These are phyloP conservation scores for Podospora comata DNA, from an alignment of 495 filamentous ascomycete species.

Conservation along the genomic window DNA sequence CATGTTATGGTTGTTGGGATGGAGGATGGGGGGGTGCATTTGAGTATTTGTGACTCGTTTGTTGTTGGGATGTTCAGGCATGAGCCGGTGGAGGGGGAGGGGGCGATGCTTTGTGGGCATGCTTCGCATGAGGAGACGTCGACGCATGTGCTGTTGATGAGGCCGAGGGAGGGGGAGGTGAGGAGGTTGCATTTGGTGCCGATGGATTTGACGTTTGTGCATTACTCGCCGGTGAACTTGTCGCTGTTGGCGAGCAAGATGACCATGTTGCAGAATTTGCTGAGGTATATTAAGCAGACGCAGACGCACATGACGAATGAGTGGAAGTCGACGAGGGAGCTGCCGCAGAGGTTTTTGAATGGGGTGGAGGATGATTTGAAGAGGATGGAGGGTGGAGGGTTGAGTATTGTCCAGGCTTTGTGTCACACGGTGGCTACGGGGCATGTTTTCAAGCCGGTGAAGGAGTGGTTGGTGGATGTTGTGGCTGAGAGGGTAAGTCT, in stretches of 20 bases:
- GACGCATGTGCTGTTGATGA: slow-evolving; percentile 70
- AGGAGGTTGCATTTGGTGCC: slow-evolving; percentile 62
- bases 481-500: slow-evolving; percentile 71
- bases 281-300: slow-evolving; percentile 76
- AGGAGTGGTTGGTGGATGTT: slow-evolving; percentile 87
- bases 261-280: slow-evolving; percentile 78
- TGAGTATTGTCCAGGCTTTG: slow-evolving; percentile 66
- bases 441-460: slow-evolving; percentile 68
- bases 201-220: slow-evolving; percentile 78
- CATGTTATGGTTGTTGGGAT: slow-evolving; percentile 80
- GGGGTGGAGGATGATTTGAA: slow-evolving; percentile 67
- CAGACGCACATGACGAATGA: slow-evolving; percentile 70
- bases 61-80: slow-evolving; percentile 67
- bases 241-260: slow-evolving; percentile 82
- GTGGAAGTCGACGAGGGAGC: slow-evolving; percentile 77
- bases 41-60: slow-evolving; percentile 89
- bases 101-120: slow-evolving; percentile 46
- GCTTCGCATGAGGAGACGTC: slow-evolving; percentile 70
- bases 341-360: slow-evolving; percentile 70
- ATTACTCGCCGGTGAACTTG: slow-evolving; percentile 72
- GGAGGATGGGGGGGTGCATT: slow-evolving; percentile 71
- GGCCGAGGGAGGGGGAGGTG: slow-evolving; percentile 28
- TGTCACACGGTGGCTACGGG: slow-evolving; percentile 87
- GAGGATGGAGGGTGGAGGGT: slow-evolving; percentile 34
- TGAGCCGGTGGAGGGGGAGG: slow-evolving; percentile 6